A percentile compares a stretch with the other conserved stretches of the same genome.
These are phyloP conservation scores for Tausonia pullulans DNA, from an alignment of 1,284 basidiomycete genomes.

Conservation along the genomic window DNA sequence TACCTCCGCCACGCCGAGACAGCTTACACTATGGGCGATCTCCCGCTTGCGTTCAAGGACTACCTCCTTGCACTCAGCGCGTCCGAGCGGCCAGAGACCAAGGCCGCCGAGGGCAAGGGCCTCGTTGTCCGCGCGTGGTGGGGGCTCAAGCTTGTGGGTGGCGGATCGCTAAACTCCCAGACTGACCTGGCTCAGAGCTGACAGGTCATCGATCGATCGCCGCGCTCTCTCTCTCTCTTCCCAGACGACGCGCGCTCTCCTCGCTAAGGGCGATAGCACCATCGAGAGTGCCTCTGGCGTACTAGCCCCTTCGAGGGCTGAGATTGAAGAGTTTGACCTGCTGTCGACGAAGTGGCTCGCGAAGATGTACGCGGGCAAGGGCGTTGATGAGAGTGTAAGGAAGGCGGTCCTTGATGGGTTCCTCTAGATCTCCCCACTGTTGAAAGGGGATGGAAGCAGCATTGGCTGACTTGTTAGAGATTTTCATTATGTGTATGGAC, in stretches of 20 bases:
- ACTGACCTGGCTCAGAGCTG: not conserved
- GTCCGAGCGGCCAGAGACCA: constrained; percentile 22
- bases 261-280: not conserved
- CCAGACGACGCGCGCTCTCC: not conserved
- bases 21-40: constrained; percentile 59
- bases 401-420: no score
- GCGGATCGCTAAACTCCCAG: not conserved
- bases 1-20: constrained; percentile 75
- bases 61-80: constrained; percentile 41
- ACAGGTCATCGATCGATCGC: no score
- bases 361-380: constrained; percentile 5
- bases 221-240: not conserved
- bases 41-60: constrained; percentile 68
- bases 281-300: not conserved
- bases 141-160: constrained; percentile 67
- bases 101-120: constrained; percentile 22
- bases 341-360: constrained; percentile 17
- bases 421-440: no score
- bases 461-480: no score
- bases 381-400: not conserved
- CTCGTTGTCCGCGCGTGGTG: constrained; percentile 60
- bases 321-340: constrained; percentile 17
- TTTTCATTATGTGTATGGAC: no score
- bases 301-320: not conserved
- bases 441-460: no score